phyloP scores from a whole-genome alignment of 1,284 basidiomycete species.

The Bjerkandera adusta region DNA sequence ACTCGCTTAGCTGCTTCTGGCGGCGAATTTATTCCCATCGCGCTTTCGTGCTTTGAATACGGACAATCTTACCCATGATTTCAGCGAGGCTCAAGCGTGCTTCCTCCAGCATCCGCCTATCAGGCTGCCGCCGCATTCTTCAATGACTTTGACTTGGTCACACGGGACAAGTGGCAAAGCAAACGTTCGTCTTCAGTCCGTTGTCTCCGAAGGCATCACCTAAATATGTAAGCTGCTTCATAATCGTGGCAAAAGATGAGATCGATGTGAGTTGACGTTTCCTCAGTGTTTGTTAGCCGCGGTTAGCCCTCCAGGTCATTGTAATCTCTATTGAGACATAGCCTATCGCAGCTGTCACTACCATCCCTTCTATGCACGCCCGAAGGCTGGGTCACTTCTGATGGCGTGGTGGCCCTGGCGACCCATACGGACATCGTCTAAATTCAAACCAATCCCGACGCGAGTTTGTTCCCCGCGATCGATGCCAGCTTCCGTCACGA shows the following conservation, averaged over 20 bases:
- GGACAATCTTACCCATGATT: constrained; percentile 25
- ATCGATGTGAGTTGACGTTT: neutral
- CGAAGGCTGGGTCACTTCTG: neutral
- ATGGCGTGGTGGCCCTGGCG: neutral
- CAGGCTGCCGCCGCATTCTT: constrained; percentile 58
- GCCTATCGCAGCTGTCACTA: constrained; percentile 41
- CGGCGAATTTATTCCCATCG: too few species aligned
- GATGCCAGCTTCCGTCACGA: constrained; percentile 42
- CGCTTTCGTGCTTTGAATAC: constrained; percentile 15
- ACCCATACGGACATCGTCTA: constrained; percentile 54
- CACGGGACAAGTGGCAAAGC: constrained; percentile 55
- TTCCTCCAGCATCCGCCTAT: constrained; percentile 49
- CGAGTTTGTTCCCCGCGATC: constrained; percentile 58
- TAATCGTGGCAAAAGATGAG: neutral
- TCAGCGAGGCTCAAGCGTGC: constrained; percentile 41
- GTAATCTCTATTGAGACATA: constrained; percentile 55
- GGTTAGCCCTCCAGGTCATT: constrained; percentile 38
- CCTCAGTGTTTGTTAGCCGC: constrained; percentile 44
- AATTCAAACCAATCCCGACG: constrained; percentile 35
- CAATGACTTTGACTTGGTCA: constrained; percentile 46
- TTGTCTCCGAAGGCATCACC: constrained; percentile 53
- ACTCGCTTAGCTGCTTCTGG: too few species aligned
- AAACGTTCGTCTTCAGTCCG: constrained; percentile 50
- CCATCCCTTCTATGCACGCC: neutral
- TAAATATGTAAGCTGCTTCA: constrained; percentile 43